Base-by-base conservation (phyloP, 2,329 filamentous ascomycete species). In the Colletotrichum melonis region DNA sequence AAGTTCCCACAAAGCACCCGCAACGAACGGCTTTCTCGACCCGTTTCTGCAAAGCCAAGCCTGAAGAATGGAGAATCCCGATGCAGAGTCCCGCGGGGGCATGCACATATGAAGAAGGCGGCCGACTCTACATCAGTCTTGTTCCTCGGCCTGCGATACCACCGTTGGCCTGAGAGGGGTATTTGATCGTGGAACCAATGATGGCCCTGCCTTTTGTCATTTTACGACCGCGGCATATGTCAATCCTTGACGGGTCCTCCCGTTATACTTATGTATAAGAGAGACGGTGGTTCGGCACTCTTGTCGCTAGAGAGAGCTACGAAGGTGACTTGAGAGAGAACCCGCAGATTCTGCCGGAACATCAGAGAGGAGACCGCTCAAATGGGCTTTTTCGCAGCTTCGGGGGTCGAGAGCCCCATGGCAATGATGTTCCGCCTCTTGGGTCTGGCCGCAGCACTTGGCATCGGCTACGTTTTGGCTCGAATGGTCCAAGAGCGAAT, bases 401-500 rank as follows among this genome's bases (percentile, higher is more conserved):
- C 19, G 8, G 30, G 24, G 49, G 63, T 28, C 28, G 28, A 19
- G 2, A 55, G 26, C n/a, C 46, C n/a, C 2, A 28, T 16, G 5
- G n/a, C 12, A 30, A 16, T 5, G 30, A 8, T 22, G 4, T 30
- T 55, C 26, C 46, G 46, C 19, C 22, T 38, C 16, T 62, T 59
- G 6, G 28, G 38, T 30, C 30, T 72, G 8, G 42, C 24, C 5
- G 52, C 30, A 28, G 4, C n/a, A 8, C 35, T 69, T 22, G 65
- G 65, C 12, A 7, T 73, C 2, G 22, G 38, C 2, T 58, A 59
- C 28, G 35, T 38, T 5, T n/a, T 73, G n/a, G n/a, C 46, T 14
- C 59, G 62, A 46, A 30, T 71, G 22, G 49, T 65, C 3, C 60
- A 46, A 30, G 67, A 66, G n/a, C 60, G 71, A 14, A 46, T 59